Evolutionary conservation across 1,139 yeast genomes (phyloP).

Genomic region (Suhomyces yuchorum): DNA sequence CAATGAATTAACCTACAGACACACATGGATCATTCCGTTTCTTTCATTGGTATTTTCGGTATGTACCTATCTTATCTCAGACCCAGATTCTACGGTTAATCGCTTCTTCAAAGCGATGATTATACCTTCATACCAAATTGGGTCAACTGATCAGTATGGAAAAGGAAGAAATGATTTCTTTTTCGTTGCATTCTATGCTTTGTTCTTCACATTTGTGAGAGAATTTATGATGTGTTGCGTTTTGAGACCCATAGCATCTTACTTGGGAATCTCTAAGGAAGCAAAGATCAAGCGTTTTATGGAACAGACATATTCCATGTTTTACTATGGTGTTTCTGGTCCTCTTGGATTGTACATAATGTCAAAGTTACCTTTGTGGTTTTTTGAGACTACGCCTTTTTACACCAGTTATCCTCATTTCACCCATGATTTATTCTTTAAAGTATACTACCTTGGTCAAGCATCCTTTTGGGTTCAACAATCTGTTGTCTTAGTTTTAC

Average conservation of each 20-base stretch:
- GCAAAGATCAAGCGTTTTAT: constrained; percentile 76
- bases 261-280: constrained; percentile 54
- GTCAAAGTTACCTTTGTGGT: constrained; percentile 85
- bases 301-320: constrained; percentile 87
- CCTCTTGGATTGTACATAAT: constrained; percentile 89
- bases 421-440: constrained; percentile 69
- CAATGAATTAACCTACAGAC: constrained; percentile 64
- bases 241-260: constrained; percentile 68
- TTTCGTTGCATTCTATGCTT: constrained; percentile 77
- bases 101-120: constrained; percentile 63
- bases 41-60: constrained; percentile 44
- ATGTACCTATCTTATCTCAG: constrained; percentile 45
- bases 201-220: constrained; percentile 86
- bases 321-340: constrained; percentile 80
- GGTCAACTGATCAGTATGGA: constrained; percentile 65
- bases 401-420: constrained; percentile 83
- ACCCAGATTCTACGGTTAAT: constrained; percentile 58
- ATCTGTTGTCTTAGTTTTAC: constrained; percentile 75
- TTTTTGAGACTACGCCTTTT: constrained; percentile 79
- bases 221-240: constrained; percentile 88
- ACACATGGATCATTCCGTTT: constrained; percentile 80
- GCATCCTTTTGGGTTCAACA: constrained; percentile 99
- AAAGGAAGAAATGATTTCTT: constrained; percentile 84
- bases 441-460: constrained; percentile 83
- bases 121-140: constrained; percentile 65